Percentiles rank a stretch among this genome's conserved stretches.
Evolutionary conservation across 306 rosid species (phyloP).

Genomic region (Prosopis cineraria): DNA sequence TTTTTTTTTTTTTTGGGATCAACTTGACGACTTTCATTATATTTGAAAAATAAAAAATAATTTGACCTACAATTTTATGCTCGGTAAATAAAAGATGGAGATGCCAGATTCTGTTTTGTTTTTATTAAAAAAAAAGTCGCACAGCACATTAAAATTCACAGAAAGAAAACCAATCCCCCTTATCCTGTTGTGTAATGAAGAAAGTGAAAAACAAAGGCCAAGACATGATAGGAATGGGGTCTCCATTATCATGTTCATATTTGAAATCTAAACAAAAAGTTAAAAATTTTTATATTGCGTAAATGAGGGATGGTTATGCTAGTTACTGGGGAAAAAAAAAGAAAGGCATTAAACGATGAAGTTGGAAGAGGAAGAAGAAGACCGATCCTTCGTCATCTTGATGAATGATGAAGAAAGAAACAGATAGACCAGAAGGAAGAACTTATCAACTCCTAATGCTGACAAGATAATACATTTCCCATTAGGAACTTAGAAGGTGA

Average conservation of each 20-base stretch:
- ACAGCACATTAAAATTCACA: not conserved
- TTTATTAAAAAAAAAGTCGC: not conserved
- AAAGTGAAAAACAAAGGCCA: not conserved
- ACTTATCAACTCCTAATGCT: not conserved
- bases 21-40: not conserved
- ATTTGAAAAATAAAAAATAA: not conserved
- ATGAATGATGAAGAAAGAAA: not conserved
- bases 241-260: not conserved
- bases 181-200: constrained; percentile 4
- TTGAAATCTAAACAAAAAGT: not conserved
- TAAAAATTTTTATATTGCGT: not conserved
- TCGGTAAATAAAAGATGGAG: not conserved
- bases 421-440: not conserved
- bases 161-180: not conserved
- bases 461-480: not conserved
- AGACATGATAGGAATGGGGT: not conserved
- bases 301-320: not conserved
- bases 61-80: not conserved
- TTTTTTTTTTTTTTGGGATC: no score
- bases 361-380: not conserved
- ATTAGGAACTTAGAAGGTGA: not conserved
- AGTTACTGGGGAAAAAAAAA: not conserved
- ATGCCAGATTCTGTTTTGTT: no score
- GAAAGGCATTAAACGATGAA: not conserved
- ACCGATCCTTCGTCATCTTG: constrained; percentile 4